These are phyloP conservation scores for Ophiosphaerella herpotricha DNA, from an alignment of 2,329 filamentous ascomycete genomes.

Conservation along the genomic window DNA sequence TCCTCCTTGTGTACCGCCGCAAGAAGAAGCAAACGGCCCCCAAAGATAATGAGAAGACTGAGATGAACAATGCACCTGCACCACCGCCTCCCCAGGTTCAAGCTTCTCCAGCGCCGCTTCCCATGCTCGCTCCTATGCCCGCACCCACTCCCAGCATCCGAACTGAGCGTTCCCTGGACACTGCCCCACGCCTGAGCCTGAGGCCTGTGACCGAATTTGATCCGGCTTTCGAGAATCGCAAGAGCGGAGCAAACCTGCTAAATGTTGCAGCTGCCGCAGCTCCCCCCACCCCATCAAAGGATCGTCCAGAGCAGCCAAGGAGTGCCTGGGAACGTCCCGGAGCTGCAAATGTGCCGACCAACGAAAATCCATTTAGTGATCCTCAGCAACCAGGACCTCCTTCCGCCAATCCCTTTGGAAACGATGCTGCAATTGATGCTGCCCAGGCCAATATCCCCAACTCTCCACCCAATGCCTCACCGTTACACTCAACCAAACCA, in stretches of 20 bases:
- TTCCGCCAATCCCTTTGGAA: constrained; percentile 61
- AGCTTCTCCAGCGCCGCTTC: constrained; percentile 4
- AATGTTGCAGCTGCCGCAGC: constrained; percentile 37
- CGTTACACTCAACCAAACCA: constrained; percentile 28
- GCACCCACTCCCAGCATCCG: constrained; percentile 41
- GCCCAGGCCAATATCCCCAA: constrained; percentile 32
- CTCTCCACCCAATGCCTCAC: constrained; percentile 28
- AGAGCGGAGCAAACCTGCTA: constrained; percentile 45
- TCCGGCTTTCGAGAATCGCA: constrained; percentile 62
- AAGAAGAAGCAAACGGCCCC: constrained; percentile 65
- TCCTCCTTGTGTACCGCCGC: constrained; percentile 73
- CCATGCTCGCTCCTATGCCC: background rate
- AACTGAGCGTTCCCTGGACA: constrained; percentile 55
- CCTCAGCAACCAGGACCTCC: constrained; percentile 46
- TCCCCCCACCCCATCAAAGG: constrained; percentile 20
- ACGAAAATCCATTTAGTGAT: constrained; percentile 72
- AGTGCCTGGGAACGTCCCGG: constrained; percentile 49
- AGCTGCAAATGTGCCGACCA: constrained; percentile 41
- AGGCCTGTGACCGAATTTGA: constrained; percentile 84
- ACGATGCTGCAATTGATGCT: constrained; percentile 45
- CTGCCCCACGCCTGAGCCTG: constrained; percentile 80
- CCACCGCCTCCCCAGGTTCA: constrained; percentile 33
- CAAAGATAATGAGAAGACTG: constrained; percentile 50
- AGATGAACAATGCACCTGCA: constrained; percentile 31
- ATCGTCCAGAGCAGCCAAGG: constrained; percentile 25